phyloP scores from a whole-genome alignment of 2,329 filamentous ascomycete genomes.

The Fusarium lyarnte region DNA sequence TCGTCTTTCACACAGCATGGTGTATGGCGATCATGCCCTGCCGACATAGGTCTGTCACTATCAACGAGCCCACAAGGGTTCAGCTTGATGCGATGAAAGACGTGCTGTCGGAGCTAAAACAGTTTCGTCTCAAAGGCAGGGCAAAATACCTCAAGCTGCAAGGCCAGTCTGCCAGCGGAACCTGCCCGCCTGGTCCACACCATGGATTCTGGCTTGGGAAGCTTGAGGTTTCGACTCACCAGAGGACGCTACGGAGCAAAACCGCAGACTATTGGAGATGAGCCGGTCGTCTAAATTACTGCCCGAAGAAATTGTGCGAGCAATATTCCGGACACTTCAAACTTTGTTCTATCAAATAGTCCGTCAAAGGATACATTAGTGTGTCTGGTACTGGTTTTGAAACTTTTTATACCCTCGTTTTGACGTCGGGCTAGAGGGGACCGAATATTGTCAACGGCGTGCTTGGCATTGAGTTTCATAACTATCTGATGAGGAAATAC shows the following conservation, averaged over 20 bases:
- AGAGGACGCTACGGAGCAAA: background rate
- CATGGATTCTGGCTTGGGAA: conserved; percentile 53
- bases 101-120: conserved; percentile 54
- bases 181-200: conserved; percentile 30
- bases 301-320: background rate
- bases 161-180: background rate
- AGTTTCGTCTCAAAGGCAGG: conserved; percentile 49
- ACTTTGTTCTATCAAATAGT: background rate
- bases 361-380: too few species aligned
- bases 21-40: conserved; percentile 56
- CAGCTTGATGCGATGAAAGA: conserved; percentile 54
- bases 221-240: conserved; percentile 28
- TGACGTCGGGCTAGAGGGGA: background rate
- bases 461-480: background rate
- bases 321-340: background rate
- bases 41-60: background rate
- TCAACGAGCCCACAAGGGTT: conserved; percentile 42
- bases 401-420: background rate
- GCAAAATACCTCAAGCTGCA: conserved; percentile 39
- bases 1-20: conserved; percentile 64
- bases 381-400: background rate
- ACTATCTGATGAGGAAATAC: background rate
- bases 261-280: conserved; percentile 21
- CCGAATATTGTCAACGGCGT: background rate
- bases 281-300: background rate